Evolutionary conservation across 371 early-diverging fungal species (phyloP), one percentile per base, ranked within the genome.

Genomic region (Mucor mucedo): DNA sequence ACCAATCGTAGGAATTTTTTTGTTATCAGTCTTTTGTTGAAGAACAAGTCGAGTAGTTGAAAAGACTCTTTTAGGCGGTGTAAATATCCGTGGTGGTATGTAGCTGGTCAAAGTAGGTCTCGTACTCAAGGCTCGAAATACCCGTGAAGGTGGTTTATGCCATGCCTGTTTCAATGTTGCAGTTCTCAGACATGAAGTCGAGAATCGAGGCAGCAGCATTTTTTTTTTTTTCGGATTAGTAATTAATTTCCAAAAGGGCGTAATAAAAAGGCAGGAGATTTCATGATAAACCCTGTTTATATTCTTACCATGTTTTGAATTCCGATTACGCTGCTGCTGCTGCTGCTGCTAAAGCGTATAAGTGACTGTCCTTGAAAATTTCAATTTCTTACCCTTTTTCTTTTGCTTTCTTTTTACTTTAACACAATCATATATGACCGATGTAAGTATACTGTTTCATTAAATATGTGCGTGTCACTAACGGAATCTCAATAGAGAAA

Each of bases 61-160:
- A 38, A 63, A 69, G 5, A 64, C 53, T 53, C 69, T 28, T 52
- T 69, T 69, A 5, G 64, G 35, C 3, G 64, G 35, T 28, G 35
- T 49, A 13, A 47, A 2, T 16, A 33, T 8, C 39, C 41, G n/a
- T 13, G 41, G 13, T 5, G 32, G 28, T 14, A 40, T 14, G 4
- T 16, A 35, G 21, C 4, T 21, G 14, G 39, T 16, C 8, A 11
- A 30, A 8, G 30, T 35, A n/a, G 35, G 11, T 30, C 35, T 62
- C 11, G 55, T 54, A 6, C 29, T 30, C 7, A 28, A 35, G 35
- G 7, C 6, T 32, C 21, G 30, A 3, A 16, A 27, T 32, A 16
- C 14, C 2, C 11, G n/a, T 14, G 42, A 30, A 8, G 49, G 30
- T 56, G 42, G 52, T 3, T 5, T n/a, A 32, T 63, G 50, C 63